Evolutionary conservation across 208 protist species (phyloP).

Genomic region (Endotrypanum monterogeii): DNA sequence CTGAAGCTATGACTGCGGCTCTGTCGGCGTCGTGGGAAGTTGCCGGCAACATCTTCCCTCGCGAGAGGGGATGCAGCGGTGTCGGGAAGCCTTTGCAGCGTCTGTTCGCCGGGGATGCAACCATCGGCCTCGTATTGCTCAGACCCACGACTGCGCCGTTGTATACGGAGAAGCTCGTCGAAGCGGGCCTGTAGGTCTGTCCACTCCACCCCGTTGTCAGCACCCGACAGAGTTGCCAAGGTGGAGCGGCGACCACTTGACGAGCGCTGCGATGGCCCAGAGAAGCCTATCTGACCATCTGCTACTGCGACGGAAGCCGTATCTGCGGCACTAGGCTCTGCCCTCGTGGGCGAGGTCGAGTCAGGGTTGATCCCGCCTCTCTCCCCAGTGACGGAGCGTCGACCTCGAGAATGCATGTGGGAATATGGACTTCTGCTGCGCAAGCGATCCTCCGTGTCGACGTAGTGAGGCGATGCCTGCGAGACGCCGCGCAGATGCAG

Average conservation of each 20-base stretch:
- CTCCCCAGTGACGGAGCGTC: background rate
- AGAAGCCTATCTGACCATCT: background rate
- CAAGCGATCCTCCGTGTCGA: background rate
- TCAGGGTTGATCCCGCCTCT: background rate
- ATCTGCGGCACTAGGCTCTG: background rate
- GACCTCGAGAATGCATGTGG: background rate
- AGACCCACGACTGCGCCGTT: constrained; percentile 14
- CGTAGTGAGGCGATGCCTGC: constrained; percentile 4
- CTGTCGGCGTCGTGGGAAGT: background rate
- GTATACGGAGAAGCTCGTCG: constrained; percentile 27
- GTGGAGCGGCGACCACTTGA: constrained; percentile 22
- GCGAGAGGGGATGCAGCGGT: background rate
- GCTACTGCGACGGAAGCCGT: background rate
- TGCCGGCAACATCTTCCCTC: background rate
- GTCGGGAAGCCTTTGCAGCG: background rate
- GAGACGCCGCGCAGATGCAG: constrained; percentile 8
- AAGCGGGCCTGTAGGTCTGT: constrained; percentile 17
- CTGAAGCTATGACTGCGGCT: background rate
- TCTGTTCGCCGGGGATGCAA: background rate
- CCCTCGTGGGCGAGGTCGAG: background rate
- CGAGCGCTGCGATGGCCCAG: background rate
- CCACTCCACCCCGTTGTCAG: constrained; percentile 14
- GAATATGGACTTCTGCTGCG: background rate
- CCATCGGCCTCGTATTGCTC: background rate
- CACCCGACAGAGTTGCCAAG: background rate